A percentile compares a stretch with the other conserved stretches of the same genome.
phyloP scores from a whole-genome alignment of 2,329 filamentous ascomycete species.

The Neoarthrinium moseri region DNA sequence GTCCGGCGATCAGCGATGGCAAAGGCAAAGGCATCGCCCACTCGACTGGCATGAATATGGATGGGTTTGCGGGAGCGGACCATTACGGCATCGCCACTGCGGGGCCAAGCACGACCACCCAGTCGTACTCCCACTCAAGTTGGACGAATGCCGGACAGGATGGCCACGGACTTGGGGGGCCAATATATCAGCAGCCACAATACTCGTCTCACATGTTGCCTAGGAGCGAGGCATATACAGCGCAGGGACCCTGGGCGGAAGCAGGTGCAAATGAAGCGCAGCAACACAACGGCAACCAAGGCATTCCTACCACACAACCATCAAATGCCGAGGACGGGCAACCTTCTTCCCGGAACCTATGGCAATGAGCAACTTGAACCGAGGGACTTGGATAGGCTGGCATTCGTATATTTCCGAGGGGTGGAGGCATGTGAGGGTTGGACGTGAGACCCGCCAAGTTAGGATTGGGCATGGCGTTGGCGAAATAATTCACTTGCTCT shows the following conservation, averaged over 20 bases:
- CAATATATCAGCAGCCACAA: background rate
- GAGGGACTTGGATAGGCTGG: background rate
- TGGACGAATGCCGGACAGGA: background rate
- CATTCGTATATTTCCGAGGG: background rate
- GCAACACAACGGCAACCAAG: background rate
- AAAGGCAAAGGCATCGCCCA: conserved; percentile 2
- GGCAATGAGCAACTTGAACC: conserved; percentile 5
- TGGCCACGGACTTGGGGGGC: background rate
- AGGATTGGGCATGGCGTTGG: no score
- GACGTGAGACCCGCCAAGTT: no score
- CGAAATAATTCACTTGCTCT: no score
- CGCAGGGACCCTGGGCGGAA: conserved; percentile 4
- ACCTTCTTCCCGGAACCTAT: background rate
- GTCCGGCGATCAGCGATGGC: background rate
- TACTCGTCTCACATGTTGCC: background rate
- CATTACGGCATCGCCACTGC: background rate
- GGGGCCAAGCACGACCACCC: background rate
- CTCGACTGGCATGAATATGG: background rate
- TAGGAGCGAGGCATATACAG: background rate
- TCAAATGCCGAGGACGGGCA: background rate
- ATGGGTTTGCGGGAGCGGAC: background rate
- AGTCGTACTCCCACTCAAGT: background rate
- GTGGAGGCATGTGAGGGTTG: no score
- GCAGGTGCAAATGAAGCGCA: conserved; percentile 2
- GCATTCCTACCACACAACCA: background rate